phyloP scores from a whole-genome alignment of 2,329 filamentous ascomycete genomes.

The Trichoderma guizhouense region DNA sequence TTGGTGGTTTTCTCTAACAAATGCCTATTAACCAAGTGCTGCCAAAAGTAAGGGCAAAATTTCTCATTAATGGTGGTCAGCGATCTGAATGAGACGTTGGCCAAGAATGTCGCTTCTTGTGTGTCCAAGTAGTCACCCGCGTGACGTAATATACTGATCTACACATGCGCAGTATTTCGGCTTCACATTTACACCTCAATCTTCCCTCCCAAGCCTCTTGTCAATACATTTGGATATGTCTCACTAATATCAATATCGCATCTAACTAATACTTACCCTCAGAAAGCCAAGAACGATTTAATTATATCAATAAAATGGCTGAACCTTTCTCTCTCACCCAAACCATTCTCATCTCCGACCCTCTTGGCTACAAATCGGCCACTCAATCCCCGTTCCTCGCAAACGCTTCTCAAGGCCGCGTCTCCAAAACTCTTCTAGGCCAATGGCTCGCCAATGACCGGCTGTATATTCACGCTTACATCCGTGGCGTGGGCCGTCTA shows the following conservation, averaged over 20 bases:
- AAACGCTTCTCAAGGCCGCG: slow-evolving; percentile 59
- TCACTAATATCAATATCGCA: background rate
- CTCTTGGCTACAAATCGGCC: slow-evolving; percentile 48
- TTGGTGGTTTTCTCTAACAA: background rate
- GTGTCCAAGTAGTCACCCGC: background rate
- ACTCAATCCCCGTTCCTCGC: slow-evolving; percentile 66
- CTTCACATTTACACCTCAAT: background rate
- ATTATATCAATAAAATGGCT: background rate
- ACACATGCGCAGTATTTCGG: background rate
- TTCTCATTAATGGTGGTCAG: background rate
- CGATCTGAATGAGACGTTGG: background rate
- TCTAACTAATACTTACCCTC: background rate
- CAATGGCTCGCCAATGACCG: slow-evolving; percentile 71
- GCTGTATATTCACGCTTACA: slow-evolving; percentile 68
- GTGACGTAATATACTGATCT: slow-evolving; percentile 4
- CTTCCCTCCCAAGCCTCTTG: background rate
- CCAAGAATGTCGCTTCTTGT: background rate
- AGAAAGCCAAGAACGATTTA: background rate
- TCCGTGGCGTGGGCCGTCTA: slow-evolving; percentile 63
- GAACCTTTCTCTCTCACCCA: slow-evolving; percentile 46
- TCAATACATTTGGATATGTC: background rate
- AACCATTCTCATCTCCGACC: slow-evolving; percentile 51
- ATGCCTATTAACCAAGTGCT: background rate
- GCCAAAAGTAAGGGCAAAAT: background rate
- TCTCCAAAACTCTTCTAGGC: slow-evolving; percentile 53